Base-by-base conservation (phyloP, 1,284 basidiomycete genomes). In the Polyporus tsugae region DNA sequence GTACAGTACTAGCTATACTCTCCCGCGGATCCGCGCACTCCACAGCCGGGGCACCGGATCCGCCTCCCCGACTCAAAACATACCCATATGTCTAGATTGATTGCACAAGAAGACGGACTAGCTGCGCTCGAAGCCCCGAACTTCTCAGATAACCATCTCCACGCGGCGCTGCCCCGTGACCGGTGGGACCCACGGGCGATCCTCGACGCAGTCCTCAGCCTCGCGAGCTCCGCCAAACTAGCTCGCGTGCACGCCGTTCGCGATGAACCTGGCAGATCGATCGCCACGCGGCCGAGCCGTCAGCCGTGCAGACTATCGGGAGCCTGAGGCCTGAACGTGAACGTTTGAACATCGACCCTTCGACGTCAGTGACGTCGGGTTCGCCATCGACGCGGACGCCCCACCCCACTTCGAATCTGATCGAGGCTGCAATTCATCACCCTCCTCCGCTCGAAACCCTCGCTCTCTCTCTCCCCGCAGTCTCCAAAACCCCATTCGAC, bases 1-100 rank as follows among this genome's bases (percentile, higher is more conserved):
- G 46, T 13, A 25, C 46, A 25, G 22, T 49, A 9, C 22, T 49
- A 25, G 29, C 29, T n/a, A 10, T 6, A 25, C 4, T 58, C 17
- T 10, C 17, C 55, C 55, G 55, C 35, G 55, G 55, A 58, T 58
- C 55, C 55, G 55, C 55, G 55, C 55, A n/a, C 46, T 49, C 46
- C 22, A 49, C 46, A 49, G 22, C 46, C 19, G 44, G 44, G 44
- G 44, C 44, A n/a, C 19, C 6, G 46, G 46, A 49, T 9, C 17
- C 35, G 33, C 33, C 53, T 57, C 33, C 10, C 55, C 33, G 33
- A 13, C 39, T 39, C 13, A 39, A 39, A 29, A 49, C 22, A 25
- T 49, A 49, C 46, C 5, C 46, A 55, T 35, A 17, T 55, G 52
- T 55, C 52, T 19, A 55, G 52, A 55, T 55, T 35, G 52, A 29